These are phyloP conservation scores for Trichoderma gracile DNA, from an alignment of 2,329 filamentous ascomycete genomes.

Conservation along the genomic window DNA sequence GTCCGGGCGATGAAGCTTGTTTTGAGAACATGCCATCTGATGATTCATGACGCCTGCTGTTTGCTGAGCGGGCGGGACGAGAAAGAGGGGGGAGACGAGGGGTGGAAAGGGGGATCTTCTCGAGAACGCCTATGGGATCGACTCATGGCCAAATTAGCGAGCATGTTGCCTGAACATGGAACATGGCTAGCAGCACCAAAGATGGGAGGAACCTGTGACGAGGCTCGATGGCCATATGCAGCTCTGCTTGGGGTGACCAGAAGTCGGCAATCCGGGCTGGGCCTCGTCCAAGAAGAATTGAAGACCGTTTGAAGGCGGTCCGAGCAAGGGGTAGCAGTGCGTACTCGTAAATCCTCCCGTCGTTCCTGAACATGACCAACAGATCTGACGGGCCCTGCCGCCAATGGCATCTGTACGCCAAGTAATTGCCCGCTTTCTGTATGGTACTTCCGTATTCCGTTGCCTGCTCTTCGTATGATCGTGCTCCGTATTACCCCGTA, in stretches of 20 bases:
- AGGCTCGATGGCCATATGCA: not conserved
- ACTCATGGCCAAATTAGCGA: conserved; percentile 1
- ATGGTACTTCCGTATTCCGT: conserved; percentile 2
- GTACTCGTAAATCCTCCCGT: not conserved
- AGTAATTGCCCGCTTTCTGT: conserved; percentile 4
- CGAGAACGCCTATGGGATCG: not conserved
- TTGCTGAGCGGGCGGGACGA: conserved; percentile 5
- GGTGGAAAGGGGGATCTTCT: not conserved
- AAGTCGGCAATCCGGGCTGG: not conserved
- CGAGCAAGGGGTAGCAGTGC: not conserved
- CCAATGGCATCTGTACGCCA: conserved; percentile 1
- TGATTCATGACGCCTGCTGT: conserved; percentile 1
- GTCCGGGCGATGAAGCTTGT: not conserved
- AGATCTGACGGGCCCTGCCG: conserved; percentile 7
- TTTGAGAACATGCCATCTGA: not conserved
- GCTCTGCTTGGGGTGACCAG: not conserved
- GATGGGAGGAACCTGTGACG: not conserved
- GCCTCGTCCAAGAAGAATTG: no score
- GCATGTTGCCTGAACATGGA: not conserved
- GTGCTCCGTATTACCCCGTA: not conserved
- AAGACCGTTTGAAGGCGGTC: not conserved
- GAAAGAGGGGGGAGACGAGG: not conserved
- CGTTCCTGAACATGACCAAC: conserved; percentile 2
- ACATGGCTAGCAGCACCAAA: not conserved
- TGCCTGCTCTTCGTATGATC: not conserved